Base-by-base conservation (phyloP, 805 yeast species). In the Candida pseudoglaebosa region DNA sequence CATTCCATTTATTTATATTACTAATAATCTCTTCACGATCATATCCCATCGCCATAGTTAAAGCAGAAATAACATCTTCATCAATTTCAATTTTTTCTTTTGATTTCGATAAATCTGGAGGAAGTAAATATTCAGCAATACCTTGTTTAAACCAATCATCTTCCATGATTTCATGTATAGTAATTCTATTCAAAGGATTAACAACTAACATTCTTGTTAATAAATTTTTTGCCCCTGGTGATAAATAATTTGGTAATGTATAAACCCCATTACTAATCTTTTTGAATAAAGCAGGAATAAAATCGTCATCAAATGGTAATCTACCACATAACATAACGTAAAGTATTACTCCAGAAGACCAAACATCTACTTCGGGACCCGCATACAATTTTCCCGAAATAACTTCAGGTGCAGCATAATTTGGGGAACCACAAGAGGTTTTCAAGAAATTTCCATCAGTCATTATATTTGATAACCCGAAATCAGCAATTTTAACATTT, bases 341-440 rank as follows among this genome's bases (percentile, higher is more conserved):
- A 39, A 90, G 69, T 34, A 91, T 89, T 28, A 91, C 97, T 53
- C 98, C 98, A 56, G 95, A 85, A 0, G 95, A 84, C 98, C 98
- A 90, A 39, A 90, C 96, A 61, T 90, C 98, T 34, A 91, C 97
- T 62, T 91, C 97, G 2, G 98, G 97, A 7, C 98, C 98, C 2
- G 97, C 98, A 52, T 90, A 91, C 38, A 91, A 71, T 58, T 91
- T 88, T 24, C 97, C 97, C 44, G 90, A 80, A 41, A 90, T 90
- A 20, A 90, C 97, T 62, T 90, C 98, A 1, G 98, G 98, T 0
- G 98, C 97, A 4, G 98, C 97, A 61, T 90, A 90, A 57, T 91
- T 91, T 40, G 98, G 98, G 5, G 95, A 84, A 4, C 98, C 98
- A 67, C 98, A 91, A 50, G 90, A 80, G 2, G 98, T 90, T 57